Evolutionary conservation across 2,329 filamentous ascomycete genomes (phyloP), one percentile per base, ranked within the genome.

Genomic region (Monilinia fructigena): DNA sequence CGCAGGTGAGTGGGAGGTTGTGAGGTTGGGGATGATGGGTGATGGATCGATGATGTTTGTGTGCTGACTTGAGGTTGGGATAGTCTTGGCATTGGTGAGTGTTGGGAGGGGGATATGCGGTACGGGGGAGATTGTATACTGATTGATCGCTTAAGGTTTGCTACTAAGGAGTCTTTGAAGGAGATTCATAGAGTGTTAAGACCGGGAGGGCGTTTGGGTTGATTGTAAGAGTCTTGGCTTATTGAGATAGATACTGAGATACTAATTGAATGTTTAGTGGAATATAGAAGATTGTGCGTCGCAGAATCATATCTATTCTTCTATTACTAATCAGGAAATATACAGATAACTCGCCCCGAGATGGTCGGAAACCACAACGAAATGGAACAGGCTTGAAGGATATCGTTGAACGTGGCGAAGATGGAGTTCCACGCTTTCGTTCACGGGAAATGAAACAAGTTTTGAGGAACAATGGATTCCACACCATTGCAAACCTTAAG

Each of bases 261-360:
- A 8, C 63, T 66, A 53, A 66, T 26, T 53, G 16, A 7, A 53
- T 20, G 20, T 52, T 47, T 54, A 66, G 63, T 92, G 90, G 89
- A 92, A 91, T 72, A 80, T 88, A 67, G 89, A 91, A 75, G 86
- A 90, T 70, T 91, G 88, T 88, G 77, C 73, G 82, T 78, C 14
- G 12, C 14, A 38, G 26, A 23, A 55, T 31, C 31, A 14, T 63
- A 16, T 68, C 68, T 69, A 38, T 40, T n/a, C 12, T 12, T 18
- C n/a, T 16, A 38, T 20, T 53, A 58, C 65, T 67, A 42, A 70
- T 69, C 68, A 52, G 65, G 35, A 38, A 26, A 38, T 23, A 26
- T 61, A 40, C 68, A 89, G 86, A 91, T 75, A 91, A 91, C 75
- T 83, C 87, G 58, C 86, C 87, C 0, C 74, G 76, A 63, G 76